These are phyloP conservation scores for Penicillium cosmopolitanum DNA, from an alignment of 495 filamentous ascomycete species.

Conservation along the genomic window DNA sequence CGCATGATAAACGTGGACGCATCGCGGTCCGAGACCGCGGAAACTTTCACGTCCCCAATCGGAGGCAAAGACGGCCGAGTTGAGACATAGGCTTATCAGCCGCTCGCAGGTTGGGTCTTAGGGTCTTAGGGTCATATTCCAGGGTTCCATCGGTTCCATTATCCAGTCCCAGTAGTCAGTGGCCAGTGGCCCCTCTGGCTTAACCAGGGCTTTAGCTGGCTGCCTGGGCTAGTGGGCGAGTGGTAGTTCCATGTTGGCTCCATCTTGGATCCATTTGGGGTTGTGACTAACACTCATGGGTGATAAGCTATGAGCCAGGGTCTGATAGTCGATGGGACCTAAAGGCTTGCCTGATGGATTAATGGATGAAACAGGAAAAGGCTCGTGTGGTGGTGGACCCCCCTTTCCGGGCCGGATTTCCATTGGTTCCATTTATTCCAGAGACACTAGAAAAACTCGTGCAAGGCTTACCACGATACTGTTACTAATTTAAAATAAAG, in stretches of 20 bases:
- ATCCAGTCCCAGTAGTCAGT: too few species aligned
- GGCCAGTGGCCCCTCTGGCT: not conserved
- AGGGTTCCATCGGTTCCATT: not conserved
- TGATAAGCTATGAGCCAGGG: conserved; percentile 6
- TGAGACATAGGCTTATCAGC: conserved; percentile 21
- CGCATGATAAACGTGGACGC: conserved; percentile 27
- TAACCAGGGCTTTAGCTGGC: not conserved
- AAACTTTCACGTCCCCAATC: conserved; percentile 4
- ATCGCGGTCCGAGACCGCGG: conserved; percentile 37
- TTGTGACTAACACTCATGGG: not conserved
- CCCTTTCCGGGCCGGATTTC: too few species aligned
- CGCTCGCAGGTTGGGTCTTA: not conserved
- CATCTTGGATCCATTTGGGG: not conserved
- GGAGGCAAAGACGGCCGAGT: conserved; percentile 9
- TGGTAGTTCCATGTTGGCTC: not conserved
- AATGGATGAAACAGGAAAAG: not conserved
- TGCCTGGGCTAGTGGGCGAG: not conserved
- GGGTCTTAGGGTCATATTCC: too few species aligned
- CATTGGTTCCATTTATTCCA: not conserved
- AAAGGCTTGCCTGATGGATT: not conserved
- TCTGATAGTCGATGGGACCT: conserved; percentile 5
- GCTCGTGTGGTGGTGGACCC: conserved; percentile 1
- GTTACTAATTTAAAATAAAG: conserved; percentile 7
- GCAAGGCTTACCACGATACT: not conserved
- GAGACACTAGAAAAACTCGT: not conserved